phyloP scores from a whole-genome alignment of 208 protist species.

The Trypanosoma theileri region DNA sequence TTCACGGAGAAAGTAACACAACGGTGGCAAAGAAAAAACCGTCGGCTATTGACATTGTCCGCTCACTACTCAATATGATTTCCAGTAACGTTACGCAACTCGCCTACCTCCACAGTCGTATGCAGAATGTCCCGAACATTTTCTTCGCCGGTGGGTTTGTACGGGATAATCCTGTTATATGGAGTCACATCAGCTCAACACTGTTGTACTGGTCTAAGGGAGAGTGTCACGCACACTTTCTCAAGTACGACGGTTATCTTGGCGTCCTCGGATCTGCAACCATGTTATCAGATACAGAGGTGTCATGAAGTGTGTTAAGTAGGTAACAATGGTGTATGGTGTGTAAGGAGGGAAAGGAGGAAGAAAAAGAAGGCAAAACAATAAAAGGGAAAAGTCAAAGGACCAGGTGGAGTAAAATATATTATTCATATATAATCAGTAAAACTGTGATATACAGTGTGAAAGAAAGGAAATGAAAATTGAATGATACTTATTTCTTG shows the following conservation, averaged over 20 bases:
- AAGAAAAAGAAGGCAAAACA: conserved; percentile 13
- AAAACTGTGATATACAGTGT: background rate
- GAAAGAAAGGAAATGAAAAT: background rate
- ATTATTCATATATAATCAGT: background rate
- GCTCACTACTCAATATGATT: conserved; percentile 94
- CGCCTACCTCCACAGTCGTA: conserved; percentile 92
- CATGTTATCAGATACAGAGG: conserved; percentile 19
- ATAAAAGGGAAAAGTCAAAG: background rate
- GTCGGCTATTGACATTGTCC: conserved; percentile 85
- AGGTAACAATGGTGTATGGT: background rate
- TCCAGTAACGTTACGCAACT: conserved; percentile 96
- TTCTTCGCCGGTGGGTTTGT: conserved; percentile 96
- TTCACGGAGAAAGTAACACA: too few relatives aligned
- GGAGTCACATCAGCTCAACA: conserved; percentile 85
- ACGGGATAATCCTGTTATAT: conserved; percentile 90
- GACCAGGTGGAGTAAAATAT: background rate
- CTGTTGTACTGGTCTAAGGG: conserved; percentile 95
- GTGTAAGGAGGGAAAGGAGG: background rate
- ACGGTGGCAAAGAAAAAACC: conserved; percentile 5
- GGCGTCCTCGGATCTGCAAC: conserved; percentile 88
- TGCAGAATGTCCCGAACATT: conserved; percentile 91
- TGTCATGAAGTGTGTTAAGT: background rate
- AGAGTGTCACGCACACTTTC: conserved; percentile 89
- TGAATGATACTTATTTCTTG: background rate
- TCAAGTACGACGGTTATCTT: conserved; percentile 96